Conservation (phyloP, 163 green algal genomes). For the Prototheca stagnorum region DNA sequence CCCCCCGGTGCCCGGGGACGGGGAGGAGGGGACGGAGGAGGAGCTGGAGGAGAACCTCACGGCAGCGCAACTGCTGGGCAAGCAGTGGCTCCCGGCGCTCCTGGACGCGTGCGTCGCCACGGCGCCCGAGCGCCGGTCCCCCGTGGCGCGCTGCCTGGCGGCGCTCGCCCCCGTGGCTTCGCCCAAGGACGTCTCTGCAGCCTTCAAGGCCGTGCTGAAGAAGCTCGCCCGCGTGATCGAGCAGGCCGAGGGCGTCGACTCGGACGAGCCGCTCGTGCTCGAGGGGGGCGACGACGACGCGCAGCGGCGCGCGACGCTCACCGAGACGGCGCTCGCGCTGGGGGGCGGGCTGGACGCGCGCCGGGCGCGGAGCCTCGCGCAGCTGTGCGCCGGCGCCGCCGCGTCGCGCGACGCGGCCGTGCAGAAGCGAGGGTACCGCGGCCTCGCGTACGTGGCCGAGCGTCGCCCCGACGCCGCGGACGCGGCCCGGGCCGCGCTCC, state of each 20-base stretch:
- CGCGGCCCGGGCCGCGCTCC: slow-evolving; percentile 8
- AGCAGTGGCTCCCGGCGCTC: slow-evolving; percentile 54
- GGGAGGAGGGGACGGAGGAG: too few species aligned
- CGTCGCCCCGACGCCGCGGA: slow-evolving; percentile 25
- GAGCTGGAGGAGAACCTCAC: too few species aligned
- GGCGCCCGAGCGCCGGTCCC: slow-evolving; percentile 21
- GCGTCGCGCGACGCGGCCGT: slow-evolving; percentile 31
- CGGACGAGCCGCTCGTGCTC: too few species aligned
- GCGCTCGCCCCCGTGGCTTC: slow-evolving; percentile 45
- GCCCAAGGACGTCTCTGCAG: slow-evolving; percentile 13
- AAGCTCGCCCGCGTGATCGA: too few species aligned
- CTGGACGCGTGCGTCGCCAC: slow-evolving; percentile 46
- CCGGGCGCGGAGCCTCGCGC: slow-evolving; percentile 46
- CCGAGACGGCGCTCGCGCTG: slow-evolving; percentile 64
- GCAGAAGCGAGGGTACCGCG: slow-evolving; percentile 88
- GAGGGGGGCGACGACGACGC: too few species aligned
- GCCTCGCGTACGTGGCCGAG: slow-evolving; percentile 55
- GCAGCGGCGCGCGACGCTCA: slow-evolving; percentile 44
- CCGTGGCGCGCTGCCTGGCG: slow-evolving; percentile 35
- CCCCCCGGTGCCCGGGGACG: too few species aligned
- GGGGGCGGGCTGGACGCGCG: slow-evolving; percentile 42
- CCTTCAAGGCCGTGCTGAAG: slow-evolving; percentile 50
- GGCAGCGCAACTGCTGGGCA: too few species aligned
- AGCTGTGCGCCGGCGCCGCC: neutral
- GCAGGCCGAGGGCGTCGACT: too few species aligned